Conservation (phyloP, 2,329 filamentous ascomycete species). For the Aspergillus sp. region DNA sequence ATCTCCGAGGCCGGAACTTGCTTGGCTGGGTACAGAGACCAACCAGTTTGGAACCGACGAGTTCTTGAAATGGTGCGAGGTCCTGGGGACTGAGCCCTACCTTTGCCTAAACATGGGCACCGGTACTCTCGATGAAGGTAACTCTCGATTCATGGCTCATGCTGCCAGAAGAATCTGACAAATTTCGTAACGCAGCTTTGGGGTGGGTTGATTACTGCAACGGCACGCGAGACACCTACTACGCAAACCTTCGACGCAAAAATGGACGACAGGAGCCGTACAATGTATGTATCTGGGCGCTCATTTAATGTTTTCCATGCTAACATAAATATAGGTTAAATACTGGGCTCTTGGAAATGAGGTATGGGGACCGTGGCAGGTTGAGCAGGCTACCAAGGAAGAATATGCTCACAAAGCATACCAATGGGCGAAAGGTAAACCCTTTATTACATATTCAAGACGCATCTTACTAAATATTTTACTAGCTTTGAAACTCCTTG, state of each 20-base stretch:
- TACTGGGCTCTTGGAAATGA: slow-evolving; percentile 86
- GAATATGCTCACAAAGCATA: slow-evolving; percentile 59
- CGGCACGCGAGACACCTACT: slow-evolving; percentile 72
- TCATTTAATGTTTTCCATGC: neutral
- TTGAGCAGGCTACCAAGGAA: slow-evolving; percentile 60
- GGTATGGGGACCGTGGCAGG: slow-evolving; percentile 61
- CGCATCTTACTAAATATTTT: slow-evolving; percentile 1
- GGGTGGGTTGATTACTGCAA: slow-evolving; percentile 89
- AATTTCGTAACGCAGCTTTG: slow-evolving; percentile 48
- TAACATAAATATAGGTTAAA: slow-evolving; percentile 53
- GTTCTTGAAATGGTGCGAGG: slow-evolving; percentile 78
- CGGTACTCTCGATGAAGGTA: slow-evolving; percentile 59
- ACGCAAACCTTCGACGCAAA: slow-evolving; percentile 74
- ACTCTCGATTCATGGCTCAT: neutral
- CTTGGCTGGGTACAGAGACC: slow-evolving; percentile 73
- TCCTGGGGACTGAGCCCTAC: slow-evolving; percentile 74
- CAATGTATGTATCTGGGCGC: slow-evolving; percentile 46
- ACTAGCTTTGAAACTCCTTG: slow-evolving; percentile 46
- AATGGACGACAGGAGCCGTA: slow-evolving; percentile 77
- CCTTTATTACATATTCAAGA: neutral
- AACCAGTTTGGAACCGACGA: slow-evolving; percentile 85
- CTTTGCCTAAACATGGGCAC: slow-evolving; percentile 80
- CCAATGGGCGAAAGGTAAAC: slow-evolving; percentile 58
- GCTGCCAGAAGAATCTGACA: neutral
- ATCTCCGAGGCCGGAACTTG: slow-evolving; percentile 64